Evolutionary conservation across 805 yeast species (phyloP), one percentile per base, ranked within the genome.

Genomic region (Geotrichum ghanense): DNA sequence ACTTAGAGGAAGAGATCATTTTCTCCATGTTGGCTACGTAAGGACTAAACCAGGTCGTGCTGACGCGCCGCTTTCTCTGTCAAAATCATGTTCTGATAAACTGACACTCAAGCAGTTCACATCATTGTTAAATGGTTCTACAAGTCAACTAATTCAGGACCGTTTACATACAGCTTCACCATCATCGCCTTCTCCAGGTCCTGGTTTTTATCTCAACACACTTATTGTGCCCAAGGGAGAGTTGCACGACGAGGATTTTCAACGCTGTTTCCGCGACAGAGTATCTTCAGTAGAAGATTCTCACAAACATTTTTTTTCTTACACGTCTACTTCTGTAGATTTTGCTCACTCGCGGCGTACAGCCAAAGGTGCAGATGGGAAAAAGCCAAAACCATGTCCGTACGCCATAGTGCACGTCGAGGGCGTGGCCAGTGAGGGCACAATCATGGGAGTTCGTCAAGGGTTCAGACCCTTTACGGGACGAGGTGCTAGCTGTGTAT

Each of bases 71-170:
- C 51, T 78, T 3, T 75, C 95, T 0, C 62, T 74, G 43, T 83
- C 94, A 24, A 90, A 88, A 60, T 85, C 95, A 1, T 90, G 97
- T 60, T 78, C 94, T 1, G 97, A 90, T 60, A 90, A 90, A 56
- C 61, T 90, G 22, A 71, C 84, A 40, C 45, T 81, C 43, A 72
- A 72, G 49, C 96, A 86, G 59, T 49, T 46, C 35, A 53, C 61
- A 3, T 68, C 73, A 10, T 44, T 68, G 22, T 47, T 68, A 3
- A 48, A 49, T 23, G 56, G 66, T 3, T 59, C 65, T 3, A 50
- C 53, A n/a, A 46, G 50, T n/a, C 45, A 25, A 6, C 20, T 62
- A 4, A 44, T 60, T 9, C 10, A 24, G 27, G 27, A 24, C 27
- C 7, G 27, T 7, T 7, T 7, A 7, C 7, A 12, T 24, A 7